Conservation (phyloP, 2,329 filamentous ascomycete genomes). For the Cladophialophora bantiana region DNA sequence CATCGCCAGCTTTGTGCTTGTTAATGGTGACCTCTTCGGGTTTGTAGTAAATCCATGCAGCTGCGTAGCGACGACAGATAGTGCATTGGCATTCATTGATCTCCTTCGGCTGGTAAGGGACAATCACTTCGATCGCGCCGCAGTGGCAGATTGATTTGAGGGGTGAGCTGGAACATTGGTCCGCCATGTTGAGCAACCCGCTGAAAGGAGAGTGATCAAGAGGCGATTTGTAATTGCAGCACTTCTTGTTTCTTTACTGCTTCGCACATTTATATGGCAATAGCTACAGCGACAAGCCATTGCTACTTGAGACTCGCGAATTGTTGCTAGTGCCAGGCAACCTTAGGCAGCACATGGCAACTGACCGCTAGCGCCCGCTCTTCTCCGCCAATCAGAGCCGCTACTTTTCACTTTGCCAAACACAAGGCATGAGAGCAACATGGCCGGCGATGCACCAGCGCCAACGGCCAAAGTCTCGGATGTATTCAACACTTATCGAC, state of each 20-base stretch:
- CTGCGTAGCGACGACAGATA: slow-evolving; percentile 44
- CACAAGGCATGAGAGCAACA: too few species aligned
- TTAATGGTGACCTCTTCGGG: slow-evolving; percentile 41
- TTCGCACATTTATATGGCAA: slow-evolving; percentile 12
- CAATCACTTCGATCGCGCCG: slow-evolving; percentile 41
- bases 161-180: slow-evolving; percentile 5
- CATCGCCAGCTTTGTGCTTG: slow-evolving; percentile 17
- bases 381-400: too few species aligned
- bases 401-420: too few species aligned
- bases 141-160: slow-evolving; percentile 41
- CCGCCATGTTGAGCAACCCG: slow-evolving; percentile 16
- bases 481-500: too few species aligned
- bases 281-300: slow-evolving; percentile 5
- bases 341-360: slow-evolving; percentile 1
- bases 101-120: slow-evolving; percentile 39
- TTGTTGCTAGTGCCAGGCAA: slow-evolving; percentile 15
- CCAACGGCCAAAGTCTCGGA: too few species aligned
- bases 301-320: slow-evolving; percentile 8
- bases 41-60: slow-evolving; percentile 44
- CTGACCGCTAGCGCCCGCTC: too few species aligned
- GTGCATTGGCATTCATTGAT: slow-evolving; percentile 43
- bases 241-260: slow-evolving; percentile 9
- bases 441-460: too few species aligned
- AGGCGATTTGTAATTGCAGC: slow-evolving; percentile 3
- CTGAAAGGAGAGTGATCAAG: slow-evolving; percentile 7